Evolutionary conservation across 1,139 yeast genomes (phyloP).

Genomic region (Kodamaea sp.): DNA sequence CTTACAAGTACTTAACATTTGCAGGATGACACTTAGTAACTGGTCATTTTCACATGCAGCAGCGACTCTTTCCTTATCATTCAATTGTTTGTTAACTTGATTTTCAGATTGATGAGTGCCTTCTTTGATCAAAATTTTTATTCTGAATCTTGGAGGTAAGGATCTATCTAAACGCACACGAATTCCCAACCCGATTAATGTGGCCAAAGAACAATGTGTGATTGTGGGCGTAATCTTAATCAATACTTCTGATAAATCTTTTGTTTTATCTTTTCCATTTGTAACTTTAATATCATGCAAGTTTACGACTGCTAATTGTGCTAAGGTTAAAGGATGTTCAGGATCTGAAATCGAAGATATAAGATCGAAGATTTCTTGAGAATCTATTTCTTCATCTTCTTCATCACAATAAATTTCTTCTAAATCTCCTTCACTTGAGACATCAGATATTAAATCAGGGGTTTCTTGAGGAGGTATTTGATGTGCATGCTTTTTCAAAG

Average conservation of each 20-base stretch:
- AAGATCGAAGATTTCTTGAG: slow-evolving; percentile 56
- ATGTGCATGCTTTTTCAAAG: slow-evolving; percentile 14
- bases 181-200: slow-evolving; percentile 91
- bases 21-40: slow-evolving; percentile 78
- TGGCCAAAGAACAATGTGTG: slow-evolving; percentile 95
- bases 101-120: slow-evolving; percentile 95
- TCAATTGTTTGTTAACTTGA: slow-evolving; percentile 93
- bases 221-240: slow-evolving; percentile 95
- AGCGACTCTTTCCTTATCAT: slow-evolving; percentile 96
- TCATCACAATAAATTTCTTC: slow-evolving; percentile 29
- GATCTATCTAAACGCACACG: slow-evolving; percentile 88
- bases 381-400: slow-evolving; percentile 66
- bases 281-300: slow-evolving; percentile 71
- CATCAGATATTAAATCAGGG: slow-evolving; percentile 28
- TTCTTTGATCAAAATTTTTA: slow-evolving; percentile 74
- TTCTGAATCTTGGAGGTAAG: slow-evolving; percentile 79
- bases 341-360: slow-evolving; percentile 93
- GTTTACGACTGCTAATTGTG: slow-evolving; percentile 92
- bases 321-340: slow-evolving; percentile 93
- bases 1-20: slow-evolving; percentile 83
- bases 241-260: slow-evolving; percentile 66
- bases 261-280: slow-evolving; percentile 45
- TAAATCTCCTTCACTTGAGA: slow-evolving; percentile 20
- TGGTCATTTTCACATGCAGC: slow-evolving; percentile 99
- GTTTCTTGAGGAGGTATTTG: slow-evolving; percentile 7